Evolutionary conservation across 2,329 filamentous ascomycete species (phyloP).

Genomic region (Tolypocladium paradoxum): DNA sequence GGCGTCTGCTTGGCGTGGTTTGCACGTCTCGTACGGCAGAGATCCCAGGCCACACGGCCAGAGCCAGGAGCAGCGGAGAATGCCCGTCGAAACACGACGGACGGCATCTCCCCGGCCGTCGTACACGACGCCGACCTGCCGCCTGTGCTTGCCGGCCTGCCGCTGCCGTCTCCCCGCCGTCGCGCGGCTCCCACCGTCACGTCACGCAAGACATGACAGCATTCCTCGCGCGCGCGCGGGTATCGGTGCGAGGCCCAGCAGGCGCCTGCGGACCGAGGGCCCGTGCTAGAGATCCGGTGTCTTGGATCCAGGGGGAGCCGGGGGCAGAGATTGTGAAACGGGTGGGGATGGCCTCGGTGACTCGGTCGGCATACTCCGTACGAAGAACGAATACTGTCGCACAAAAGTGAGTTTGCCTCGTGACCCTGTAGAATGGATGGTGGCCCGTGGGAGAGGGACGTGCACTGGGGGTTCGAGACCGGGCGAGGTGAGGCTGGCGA

Average conservation of each 20-base stretch:
- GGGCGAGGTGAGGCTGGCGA: background rate
- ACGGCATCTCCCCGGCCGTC: background rate
- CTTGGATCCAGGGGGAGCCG: background rate
- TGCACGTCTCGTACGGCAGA: background rate
- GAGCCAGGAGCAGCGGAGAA: background rate
- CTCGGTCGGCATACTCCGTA: too few relatives aligned
- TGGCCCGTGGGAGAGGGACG: background rate
- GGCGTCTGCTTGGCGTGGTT: background rate
- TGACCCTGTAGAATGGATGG: background rate
- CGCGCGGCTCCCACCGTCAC: background rate
- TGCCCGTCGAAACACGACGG: background rate
- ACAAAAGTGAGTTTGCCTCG: background rate
- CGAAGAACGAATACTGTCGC: too few relatives aligned
- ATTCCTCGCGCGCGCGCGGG: background rate
- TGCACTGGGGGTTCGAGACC: background rate
- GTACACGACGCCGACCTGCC: background rate
- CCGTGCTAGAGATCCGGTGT: background rate
- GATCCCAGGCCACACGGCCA: background rate
- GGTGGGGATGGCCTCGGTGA: background rate
- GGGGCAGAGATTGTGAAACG: too few relatives aligned
- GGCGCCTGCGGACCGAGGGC: background rate
- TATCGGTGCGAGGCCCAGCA: too few relatives aligned
- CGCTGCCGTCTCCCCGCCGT: background rate
- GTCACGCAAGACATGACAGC: background rate
- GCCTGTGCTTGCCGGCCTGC: background rate